A percentile compares a stretch with the other conserved stretches of the same genome.
These are phyloP conservation scores for Nectriaceae sp. DNA, from an alignment of 2,329 filamentous ascomycete species.

Conservation along the genomic window DNA sequence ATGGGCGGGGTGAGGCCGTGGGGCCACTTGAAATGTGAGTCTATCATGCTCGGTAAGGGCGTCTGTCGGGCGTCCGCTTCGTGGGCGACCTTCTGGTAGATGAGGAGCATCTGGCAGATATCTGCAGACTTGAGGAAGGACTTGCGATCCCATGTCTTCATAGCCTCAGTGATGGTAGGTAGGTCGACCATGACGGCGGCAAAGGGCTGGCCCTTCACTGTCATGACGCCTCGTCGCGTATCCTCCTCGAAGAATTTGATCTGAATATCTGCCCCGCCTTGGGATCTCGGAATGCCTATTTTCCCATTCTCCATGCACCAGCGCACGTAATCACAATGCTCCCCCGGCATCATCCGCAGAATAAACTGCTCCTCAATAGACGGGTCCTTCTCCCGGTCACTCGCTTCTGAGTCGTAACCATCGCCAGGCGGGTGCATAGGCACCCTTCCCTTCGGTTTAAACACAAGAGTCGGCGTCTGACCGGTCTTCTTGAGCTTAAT, in stretches of 20 bases:
- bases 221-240: constrained; percentile 71
- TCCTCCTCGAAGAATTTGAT: constrained; percentile 79
- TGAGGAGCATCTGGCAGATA: constrained; percentile 85
- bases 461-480: constrained; percentile 39
- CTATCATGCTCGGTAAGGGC: constrained; percentile 72
- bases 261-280: constrained; percentile 74
- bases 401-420: constrained; percentile 95
- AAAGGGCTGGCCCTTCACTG: constrained; percentile 69
- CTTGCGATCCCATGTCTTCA: constrained; percentile 92
- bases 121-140: constrained; percentile 88
- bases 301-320: constrained; percentile 74
- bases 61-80: constrained; percentile 67
- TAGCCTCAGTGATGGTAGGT: constrained; percentile 83
- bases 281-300: constrained; percentile 65
- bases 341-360: constrained; percentile 82
- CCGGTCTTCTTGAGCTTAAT: constrained; percentile 52
- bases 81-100: constrained; percentile 66
- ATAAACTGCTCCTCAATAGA: constrained; percentile 88
- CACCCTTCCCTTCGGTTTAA: constrained; percentile 68
- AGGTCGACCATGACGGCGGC: constrained; percentile 81
- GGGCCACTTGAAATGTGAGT: constrained; percentile 71
- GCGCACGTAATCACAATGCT: constrained; percentile 81
- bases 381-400: constrained; percentile 85
- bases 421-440: constrained; percentile 75
- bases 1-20: constrained; percentile 88